Conservation (phyloP, 2,329 filamentous ascomycete genomes). For the Phoma sp. region DNA sequence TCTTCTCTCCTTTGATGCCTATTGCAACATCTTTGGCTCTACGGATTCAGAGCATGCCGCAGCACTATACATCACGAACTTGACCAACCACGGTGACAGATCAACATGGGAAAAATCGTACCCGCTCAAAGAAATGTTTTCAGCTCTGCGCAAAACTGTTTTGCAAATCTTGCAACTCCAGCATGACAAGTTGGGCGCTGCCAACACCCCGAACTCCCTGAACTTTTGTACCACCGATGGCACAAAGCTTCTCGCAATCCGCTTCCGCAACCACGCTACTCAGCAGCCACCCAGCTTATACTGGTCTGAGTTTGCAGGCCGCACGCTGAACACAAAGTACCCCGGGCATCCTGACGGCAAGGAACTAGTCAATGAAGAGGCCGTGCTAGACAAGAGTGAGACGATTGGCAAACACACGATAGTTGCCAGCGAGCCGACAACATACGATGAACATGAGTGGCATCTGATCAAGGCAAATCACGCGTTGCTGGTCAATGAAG, state of each 20-base stretch:
- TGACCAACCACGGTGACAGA: constrained; percentile 50
- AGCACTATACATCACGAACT: constrained; percentile 58
- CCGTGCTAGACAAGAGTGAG: constrained; percentile 46
- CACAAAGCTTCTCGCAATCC: constrained; percentile 57
- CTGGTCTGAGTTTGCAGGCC: constrained; percentile 59
- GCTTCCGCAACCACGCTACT: constrained; percentile 61
- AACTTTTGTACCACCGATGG: constrained; percentile 64
- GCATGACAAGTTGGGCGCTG: constrained; percentile 48
- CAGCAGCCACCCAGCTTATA: constrained; percentile 62
- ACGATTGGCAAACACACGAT: constrained; percentile 62
- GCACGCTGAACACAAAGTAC: constrained; percentile 62
- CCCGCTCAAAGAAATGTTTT: constrained; percentile 51
- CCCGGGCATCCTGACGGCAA: constrained; percentile 56
- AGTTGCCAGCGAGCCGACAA: constrained; percentile 62
- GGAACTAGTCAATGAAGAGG: constrained; percentile 44
- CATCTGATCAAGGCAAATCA: constrained; percentile 59
- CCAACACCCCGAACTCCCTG: constrained; percentile 56
- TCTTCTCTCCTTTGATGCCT: constrained; percentile 57
- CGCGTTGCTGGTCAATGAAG: constrained; percentile 53
- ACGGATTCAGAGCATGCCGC: constrained; percentile 63
- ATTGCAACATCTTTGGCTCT: constrained; percentile 57
- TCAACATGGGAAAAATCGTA: constrained; percentile 55
- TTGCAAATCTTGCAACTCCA: constrained; percentile 58
- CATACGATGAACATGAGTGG: constrained; percentile 62
- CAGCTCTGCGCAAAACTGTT: constrained; percentile 57